phyloP scores from a whole-genome alignment of 768 basidiomycete species.

The Collybiopsis luxurians region DNA sequence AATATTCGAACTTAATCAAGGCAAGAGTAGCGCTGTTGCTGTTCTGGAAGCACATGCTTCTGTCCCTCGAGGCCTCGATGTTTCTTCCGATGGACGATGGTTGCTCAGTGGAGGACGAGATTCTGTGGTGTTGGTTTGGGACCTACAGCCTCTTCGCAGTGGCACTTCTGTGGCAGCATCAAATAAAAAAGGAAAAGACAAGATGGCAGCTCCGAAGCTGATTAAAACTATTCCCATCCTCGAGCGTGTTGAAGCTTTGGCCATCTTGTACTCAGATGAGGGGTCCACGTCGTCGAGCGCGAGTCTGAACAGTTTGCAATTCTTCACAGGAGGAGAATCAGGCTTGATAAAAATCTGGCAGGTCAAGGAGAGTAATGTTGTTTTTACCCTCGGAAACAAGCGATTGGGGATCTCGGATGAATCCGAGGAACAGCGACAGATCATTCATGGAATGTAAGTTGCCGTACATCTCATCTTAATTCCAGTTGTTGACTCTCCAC shows the following conservation, averaged over 20 bases:
- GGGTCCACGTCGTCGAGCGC: constrained; percentile 42
- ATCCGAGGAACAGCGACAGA: constrained; percentile 82
- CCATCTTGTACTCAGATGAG: constrained; percentile 57
- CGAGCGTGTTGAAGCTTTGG: constrained; percentile 87
- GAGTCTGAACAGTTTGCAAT: constrained; percentile 43
- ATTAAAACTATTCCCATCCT: constrained; percentile 79
- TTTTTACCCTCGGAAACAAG: constrained; percentile 57
- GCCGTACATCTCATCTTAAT: not conserved
- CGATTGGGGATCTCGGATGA: constrained; percentile 42
- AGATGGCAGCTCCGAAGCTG: constrained; percentile 52
- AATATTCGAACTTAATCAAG: constrained; percentile 82
- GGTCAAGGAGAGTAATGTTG: constrained; percentile 56
- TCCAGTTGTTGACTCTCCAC: constrained; percentile 14
- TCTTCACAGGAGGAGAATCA: constrained; percentile 92
- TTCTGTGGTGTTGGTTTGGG: constrained; percentile 92
- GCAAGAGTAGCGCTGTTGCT: constrained; percentile 55
- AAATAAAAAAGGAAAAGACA: constrained; percentile 45
- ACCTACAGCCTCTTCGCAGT: constrained; percentile 47
- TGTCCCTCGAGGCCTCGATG: constrained; percentile 87
- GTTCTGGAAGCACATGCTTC: constrained; percentile 95
- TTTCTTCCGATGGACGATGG: constrained; percentile 84
- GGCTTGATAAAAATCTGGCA: constrained; percentile 88
- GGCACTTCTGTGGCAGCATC: constrained; percentile 11
- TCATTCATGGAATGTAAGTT: constrained; percentile 78
- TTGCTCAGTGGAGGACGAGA: constrained; percentile 91